phyloP scores from a whole-genome alignment of 805 yeast species.

The Maudiozyma barnettii region DNA sequence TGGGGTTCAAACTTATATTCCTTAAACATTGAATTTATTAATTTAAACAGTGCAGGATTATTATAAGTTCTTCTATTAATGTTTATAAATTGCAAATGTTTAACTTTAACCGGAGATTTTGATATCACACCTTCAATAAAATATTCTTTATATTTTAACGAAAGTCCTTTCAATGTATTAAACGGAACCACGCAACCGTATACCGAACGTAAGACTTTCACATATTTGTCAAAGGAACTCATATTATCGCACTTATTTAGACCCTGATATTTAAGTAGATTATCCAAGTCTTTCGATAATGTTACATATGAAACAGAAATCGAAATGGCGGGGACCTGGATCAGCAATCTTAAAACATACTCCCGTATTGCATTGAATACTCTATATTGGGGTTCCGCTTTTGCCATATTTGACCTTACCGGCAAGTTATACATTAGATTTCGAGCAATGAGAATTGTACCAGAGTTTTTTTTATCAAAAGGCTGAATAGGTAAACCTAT shows the following conservation, averaged over 20 bases:
- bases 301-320: constrained; percentile 1
- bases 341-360: constrained; percentile 15
- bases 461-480: constrained; percentile 7
- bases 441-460: constrained; percentile 15
- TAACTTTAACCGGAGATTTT: constrained; percentile 27
- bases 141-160: constrained; percentile 16
- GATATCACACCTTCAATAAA: constrained; percentile 35
- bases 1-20: constrained; percentile 4
- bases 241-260: neutral
- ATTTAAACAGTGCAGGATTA: constrained; percentile 12
- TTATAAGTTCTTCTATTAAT: constrained; percentile 34
- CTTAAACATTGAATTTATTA: constrained; percentile 18
- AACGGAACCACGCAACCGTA: constrained; percentile 14
- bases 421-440: constrained; percentile 21
- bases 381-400: constrained; percentile 7
- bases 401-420: constrained; percentile 16
- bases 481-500: neutral
- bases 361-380: constrained; percentile 9
- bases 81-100: constrained; percentile 36
- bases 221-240: neutral
- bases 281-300: constrained; percentile 2
- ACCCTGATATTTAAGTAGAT: neutral
- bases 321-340: constrained; percentile 11
- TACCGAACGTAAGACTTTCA: constrained; percentile 4
- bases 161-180: constrained; percentile 14